Base-by-base conservation (phyloP, 1,139 yeast genomes). In the Magnusiomyces tetraspermus region DNA sequence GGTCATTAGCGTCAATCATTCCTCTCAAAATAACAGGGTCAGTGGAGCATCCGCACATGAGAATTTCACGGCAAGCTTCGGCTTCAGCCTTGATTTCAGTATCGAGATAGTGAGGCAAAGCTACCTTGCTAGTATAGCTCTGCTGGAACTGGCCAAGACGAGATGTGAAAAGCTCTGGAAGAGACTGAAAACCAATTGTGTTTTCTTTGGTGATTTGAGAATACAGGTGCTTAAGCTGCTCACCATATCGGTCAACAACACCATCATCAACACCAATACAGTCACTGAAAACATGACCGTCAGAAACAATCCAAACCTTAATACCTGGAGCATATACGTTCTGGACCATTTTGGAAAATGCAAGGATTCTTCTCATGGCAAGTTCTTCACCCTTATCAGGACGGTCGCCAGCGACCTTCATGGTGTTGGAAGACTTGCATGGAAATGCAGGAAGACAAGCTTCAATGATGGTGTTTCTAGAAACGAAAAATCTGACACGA, bases 361-460 rank as follows among this genome's bases (percentile, higher is more conserved):
- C 40, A 21, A 51, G 36, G 4, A 54, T 49, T 40, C 56, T 23
- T 26, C 53, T 50, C 11, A 54, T 36, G 4, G 56, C 56, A 24
- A 54, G 49, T 21, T 54, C 56, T 40, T 54, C 56, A 5, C 56
- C 56, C 28, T 51, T 54, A 23, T 54, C 56, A 2, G 56, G 56
- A 26, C 30, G 17, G 28, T 36, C 36, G 10, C 54, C 50, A 23
- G 50, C 54, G 28, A 54, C 56, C 45, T 54, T 54, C 48, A 37
- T 30, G 13, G 51, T 51, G 36, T 54, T 54, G 26, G 54, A 51
- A 11, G 56, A 54, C 26, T 54, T 54, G 49, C 56, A 54, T 11
- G 56, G 56, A 24, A 54, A 54, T 19, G 56, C 56, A 4, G 56
- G 56, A 2, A 54, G 41, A 38, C 56, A 54, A 13, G 56, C 56